A percentile compares a stretch with the other conserved stretches of the same genome.
These are phyloP conservation scores for Nymphaea colorata DNA, from an alignment of 164 flowering plant genomes.

Conservation along the genomic window DNA sequence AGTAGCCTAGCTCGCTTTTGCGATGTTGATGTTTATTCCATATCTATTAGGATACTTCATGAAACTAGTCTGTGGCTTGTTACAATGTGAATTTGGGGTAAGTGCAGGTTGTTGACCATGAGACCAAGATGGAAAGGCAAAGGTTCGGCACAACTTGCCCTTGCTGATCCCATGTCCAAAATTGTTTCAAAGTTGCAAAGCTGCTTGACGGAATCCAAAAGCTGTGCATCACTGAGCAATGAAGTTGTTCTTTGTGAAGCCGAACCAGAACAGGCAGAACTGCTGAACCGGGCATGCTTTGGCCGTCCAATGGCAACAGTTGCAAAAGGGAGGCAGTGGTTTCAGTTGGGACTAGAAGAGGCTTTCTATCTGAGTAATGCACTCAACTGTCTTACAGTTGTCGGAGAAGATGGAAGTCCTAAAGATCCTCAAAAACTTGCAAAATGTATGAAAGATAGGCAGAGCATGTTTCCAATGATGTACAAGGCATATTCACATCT, in stretches of 20 bases:
- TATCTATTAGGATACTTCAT: too few species aligned
- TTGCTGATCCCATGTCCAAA: conserved; percentile 55
- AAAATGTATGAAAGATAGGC: conserved; percentile 34
- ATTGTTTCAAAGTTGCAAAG: conserved; percentile 34
- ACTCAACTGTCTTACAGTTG: conserved; percentile 37
- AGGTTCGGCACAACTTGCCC: conserved; percentile 38
- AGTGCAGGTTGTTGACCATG: neutral
- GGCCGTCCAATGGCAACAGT: conserved; percentile 36
- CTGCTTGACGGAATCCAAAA: conserved; percentile 25
- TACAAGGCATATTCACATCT: conserved; percentile 69
- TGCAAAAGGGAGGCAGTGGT: conserved; percentile 49
- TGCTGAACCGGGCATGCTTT: conserved; percentile 43
- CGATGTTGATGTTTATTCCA: too few species aligned
- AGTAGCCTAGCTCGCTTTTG: too few species aligned
- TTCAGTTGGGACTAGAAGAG: conserved; percentile 54
- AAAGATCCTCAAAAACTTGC: conserved; percentile 33
- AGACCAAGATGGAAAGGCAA: conserved; percentile 79
- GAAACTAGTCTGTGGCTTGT: too few species aligned
- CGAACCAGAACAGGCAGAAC: conserved; percentile 25
- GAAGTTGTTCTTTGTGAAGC: conserved; percentile 40
- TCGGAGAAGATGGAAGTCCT: conserved; percentile 13
- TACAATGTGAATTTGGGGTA: too few species aligned
- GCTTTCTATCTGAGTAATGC: conserved; percentile 39
- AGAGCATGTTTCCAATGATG: conserved; percentile 26
- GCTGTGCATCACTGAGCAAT: conserved; percentile 42